phyloP scores from a whole-genome alignment of 2,329 filamentous ascomycete species.

The Trichophaea hybrida region DNA sequence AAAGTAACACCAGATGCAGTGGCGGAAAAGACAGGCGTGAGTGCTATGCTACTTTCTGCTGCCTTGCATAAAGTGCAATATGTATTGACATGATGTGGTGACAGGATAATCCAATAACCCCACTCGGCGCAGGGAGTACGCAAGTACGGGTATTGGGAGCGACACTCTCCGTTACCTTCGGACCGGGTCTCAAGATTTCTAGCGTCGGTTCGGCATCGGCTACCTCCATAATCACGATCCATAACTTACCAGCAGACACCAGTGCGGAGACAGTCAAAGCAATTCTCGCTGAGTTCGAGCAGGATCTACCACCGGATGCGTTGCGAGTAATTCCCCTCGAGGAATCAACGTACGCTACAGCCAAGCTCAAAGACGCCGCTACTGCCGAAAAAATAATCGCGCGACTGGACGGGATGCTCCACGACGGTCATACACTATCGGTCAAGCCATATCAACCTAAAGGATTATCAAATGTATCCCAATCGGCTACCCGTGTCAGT shows the following conservation, averaged over 20 bases:
- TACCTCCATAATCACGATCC: conserved; percentile 16
- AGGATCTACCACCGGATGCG: conserved; percentile 1
- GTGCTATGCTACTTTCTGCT: neutral
- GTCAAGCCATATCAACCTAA: conserved; percentile 7
- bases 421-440: conserved; percentile 1
- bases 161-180: conserved; percentile 15
- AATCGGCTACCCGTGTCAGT: conserved; percentile 14
- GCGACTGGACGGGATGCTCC: conserved; percentile 4
- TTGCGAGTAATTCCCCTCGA: conserved; percentile 9
- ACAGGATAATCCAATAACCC: neutral
- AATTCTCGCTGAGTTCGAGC: conserved; percentile 9
- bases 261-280: conserved; percentile 1
- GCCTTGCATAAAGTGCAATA: neutral
- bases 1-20: neutral
- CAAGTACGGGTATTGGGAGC: conserved; percentile 12
- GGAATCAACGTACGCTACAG: conserved; percentile 10
- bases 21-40: neutral
- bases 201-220: conserved; percentile 3
- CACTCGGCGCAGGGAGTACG: neutral
- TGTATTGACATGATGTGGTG: neutral
- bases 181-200: conserved; percentile 9
- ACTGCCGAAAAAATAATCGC: conserved; percentile 8
- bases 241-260: conserved; percentile 10
- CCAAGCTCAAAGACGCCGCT: conserved; percentile 5
- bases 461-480: conserved; percentile 5